Evolutionary conservation across 371 early-diverging fungal species (phyloP).

Genomic region (Zychaea mexicana): DNA sequence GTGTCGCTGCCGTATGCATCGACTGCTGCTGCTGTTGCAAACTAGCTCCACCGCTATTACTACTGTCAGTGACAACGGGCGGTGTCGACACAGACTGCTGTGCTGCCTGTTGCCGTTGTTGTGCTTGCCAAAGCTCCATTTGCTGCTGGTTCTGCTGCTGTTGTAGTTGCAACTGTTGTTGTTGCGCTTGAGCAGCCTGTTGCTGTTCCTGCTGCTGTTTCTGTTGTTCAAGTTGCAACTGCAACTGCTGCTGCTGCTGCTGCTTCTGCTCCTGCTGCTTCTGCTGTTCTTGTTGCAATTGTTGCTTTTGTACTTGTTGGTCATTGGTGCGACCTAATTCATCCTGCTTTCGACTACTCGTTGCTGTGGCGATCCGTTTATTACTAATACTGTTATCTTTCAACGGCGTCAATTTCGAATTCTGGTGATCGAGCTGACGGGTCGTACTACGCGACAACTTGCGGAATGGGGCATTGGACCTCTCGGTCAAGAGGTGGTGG

Average conservation of each 20-base stretch:
- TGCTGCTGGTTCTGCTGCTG: constrained; percentile 7
- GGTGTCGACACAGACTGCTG: not conserved
- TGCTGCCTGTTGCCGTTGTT: not conserved
- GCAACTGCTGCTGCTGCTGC: constrained; percentile 18
- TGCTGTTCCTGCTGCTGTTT: constrained; percentile 18
- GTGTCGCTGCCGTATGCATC: constrained; percentile 1
- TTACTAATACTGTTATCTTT: constrained; percentile 9
- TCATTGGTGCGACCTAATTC: not conserved
- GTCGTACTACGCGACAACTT: constrained; percentile 41
- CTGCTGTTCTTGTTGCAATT: constrained; percentile 4
- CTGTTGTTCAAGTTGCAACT: constrained; percentile 11
- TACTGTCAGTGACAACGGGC: not conserved
- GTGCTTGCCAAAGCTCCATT: not conserved
- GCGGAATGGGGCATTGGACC: constrained; percentile 31
- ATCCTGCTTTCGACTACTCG: not conserved
- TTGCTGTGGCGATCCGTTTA: not conserved
- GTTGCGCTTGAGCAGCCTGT: constrained; percentile 10
- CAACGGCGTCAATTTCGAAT: constrained; percentile 21
- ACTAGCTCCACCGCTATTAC: not conserved
- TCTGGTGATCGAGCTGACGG: constrained; percentile 35
- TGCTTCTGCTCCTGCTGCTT: constrained; percentile 10
- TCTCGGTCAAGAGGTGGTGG: constrained; percentile 56
- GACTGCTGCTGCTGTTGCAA: not conserved
- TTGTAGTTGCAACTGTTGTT: constrained; percentile 9
- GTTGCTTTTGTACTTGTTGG: constrained; percentile 8